Evolutionary conservation across 805 yeast genomes (phyloP), one percentile per base, ranked within the genome.

Genomic region (Candida loeiensis): DNA sequence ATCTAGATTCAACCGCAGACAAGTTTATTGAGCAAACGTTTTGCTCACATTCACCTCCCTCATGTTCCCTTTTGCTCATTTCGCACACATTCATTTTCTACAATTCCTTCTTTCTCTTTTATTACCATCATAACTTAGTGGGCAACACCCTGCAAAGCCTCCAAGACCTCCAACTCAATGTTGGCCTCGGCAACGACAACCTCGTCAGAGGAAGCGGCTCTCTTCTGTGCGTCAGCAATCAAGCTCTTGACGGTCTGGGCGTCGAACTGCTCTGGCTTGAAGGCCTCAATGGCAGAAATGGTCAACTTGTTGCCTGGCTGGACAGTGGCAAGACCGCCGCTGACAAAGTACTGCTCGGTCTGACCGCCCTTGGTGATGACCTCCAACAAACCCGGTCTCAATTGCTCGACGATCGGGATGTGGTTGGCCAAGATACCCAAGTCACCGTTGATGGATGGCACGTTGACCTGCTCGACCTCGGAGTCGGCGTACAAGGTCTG

Each of bases 351-450:
- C 69, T 85, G 87, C 63, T 79, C 72, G 50, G 84, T 66, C 56
- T 85, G 85, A 45, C 77, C 74, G 41, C 84, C 66, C 59, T 80
- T 76, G 67, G 87, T 91, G 52, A 87, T 83, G 61, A 93, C 80
- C 69, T 90, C 96, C 57, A 93, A 84, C 47, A 93, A 77, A 68
- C 99, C 99, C 55, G 99, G 96, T 61, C 82, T 79, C 64, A 93
- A 81, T 77, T 93, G 95, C 74, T 93, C 98, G 50, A 91, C 88
- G 57, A 85, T 80, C 58, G 99, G 98, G 59, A 93, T 96, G 80
- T 93, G 99, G 74, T 87, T 84, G 56, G 98, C 96, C 62, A 93
- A 74, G 51, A 93, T 79, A 86, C 99, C 99, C 69, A 91, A 79
- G 63, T 86, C 95, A 66, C 99, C 99, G 53, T 93, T 82, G 58